Base-by-base conservation (phyloP, 257 asterid genomes). In the Leonotis leonurus region DNA sequence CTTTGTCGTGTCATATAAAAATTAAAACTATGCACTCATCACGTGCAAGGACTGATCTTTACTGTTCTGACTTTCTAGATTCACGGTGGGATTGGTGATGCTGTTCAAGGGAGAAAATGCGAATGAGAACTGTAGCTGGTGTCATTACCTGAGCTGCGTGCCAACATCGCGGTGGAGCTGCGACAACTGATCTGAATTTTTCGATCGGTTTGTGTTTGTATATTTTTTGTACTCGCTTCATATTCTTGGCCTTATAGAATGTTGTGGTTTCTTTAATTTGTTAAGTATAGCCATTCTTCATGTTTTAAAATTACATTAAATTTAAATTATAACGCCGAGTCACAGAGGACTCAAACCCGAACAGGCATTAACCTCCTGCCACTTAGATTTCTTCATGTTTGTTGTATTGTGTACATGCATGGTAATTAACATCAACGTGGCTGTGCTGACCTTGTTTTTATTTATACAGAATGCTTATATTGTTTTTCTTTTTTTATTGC, bases 81-180 rank as follows among this genome's bases (percentile, higher is more conserved):
- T 85, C 29, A 69, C 79, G 1, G 77, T 81, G 64, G 96, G 90
- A 44, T 57, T 80, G 67, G 90, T 80, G 46, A 81, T 80, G 95
- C 78, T 90, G 29, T 87, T 83, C 57, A 83, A 72, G 78, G 97
- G 97, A 14, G 86, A 77, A 67, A 90, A 80, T 10, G 96, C 68
- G 1, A 90, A 85, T 24, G 77, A 81, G 14, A 90, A 69, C 66
- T 90, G 97, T 76, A 69, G 79, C 53, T 90, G 97, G 97, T 90
- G 96, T 74, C 97, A 79, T 77, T 90, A 87, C 46, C 62, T 90
- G 32, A 90, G 95, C 77, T 87, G 97, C 39, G 94, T 90, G 57
- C 97, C 96, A 9, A 90, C 96, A 11, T 85, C 95, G 24, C 80
- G 80, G 68, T 90, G 97, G 97, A 84, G 77, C 64, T 90, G 97